phyloP scores from a whole-genome alignment of 352 stramenopile species.

The Plasmopara muralis region DNA sequence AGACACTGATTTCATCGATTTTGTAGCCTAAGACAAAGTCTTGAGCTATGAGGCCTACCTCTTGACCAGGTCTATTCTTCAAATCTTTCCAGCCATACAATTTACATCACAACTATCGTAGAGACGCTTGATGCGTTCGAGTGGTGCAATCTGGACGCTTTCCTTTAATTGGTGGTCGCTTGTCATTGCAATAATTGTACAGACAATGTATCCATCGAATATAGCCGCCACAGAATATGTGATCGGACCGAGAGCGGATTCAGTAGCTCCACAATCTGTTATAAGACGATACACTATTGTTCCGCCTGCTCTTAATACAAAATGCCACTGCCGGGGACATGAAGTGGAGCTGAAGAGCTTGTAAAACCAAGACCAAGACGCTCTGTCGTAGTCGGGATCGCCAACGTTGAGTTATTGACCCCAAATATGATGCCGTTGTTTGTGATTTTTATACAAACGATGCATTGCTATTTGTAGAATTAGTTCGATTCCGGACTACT shows the following conservation, averaged over 20 bases:
- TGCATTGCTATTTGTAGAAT: no score
- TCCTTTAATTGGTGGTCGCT: not conserved
- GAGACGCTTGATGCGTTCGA: no score
- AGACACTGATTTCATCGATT: not conserved
- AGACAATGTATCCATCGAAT: not conserved
- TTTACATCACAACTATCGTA: not conserved
- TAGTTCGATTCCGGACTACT: no score
- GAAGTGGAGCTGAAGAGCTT: not conserved
- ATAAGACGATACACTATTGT: not conserved
- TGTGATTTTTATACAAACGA: no score
- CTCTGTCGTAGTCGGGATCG: slow-evolving; percentile 2
- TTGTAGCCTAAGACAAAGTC: not conserved
- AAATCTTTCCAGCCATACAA: not conserved
- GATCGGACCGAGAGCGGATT: not conserved
- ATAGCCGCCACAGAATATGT: not conserved
- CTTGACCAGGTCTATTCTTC: not conserved
- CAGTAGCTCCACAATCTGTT: not conserved
- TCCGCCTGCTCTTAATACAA: not conserved
- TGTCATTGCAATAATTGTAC: not conserved
- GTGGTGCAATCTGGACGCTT: not conserved
- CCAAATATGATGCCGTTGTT: no score
- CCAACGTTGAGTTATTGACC: not conserved
- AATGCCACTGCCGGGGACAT: not conserved
- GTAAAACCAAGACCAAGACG: slow-evolving; percentile 1
- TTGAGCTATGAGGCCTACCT: not conserved